Evolutionary conservation across 164 flowering plant genomes (phyloP).

Genomic region (Vitis riparia): DNA sequence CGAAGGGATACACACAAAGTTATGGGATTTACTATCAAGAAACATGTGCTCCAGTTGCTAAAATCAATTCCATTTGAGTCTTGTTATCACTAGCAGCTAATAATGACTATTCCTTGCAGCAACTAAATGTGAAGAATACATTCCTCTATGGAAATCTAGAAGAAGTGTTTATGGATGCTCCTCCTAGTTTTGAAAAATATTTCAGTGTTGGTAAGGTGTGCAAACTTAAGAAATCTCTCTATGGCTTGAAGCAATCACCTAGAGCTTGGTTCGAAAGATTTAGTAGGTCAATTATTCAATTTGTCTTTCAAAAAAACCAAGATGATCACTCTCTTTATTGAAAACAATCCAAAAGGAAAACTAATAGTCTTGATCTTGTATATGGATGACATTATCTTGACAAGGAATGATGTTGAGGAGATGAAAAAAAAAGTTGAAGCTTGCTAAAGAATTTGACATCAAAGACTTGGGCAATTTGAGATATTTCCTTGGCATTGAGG

Average conservation of each 20-base stretch:
- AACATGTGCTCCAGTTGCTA: background rate
- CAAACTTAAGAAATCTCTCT: background rate
- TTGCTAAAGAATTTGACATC: no score
- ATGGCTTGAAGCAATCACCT: no score
- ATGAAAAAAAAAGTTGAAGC: no score
- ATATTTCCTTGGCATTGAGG: no score
- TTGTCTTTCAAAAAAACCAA: background rate
- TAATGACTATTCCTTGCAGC: background rate
- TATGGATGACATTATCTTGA: no score
- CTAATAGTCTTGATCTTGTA: background rate
- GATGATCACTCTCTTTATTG: background rate
- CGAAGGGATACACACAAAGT: no score
- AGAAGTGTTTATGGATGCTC: no score
- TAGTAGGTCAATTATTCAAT: background rate
- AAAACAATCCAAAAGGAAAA: no score
- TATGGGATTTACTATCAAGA: background rate
- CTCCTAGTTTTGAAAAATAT: no score
- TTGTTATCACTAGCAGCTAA: background rate
- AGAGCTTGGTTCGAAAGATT: background rate
- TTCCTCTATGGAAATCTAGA: no score
- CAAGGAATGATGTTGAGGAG: background rate
- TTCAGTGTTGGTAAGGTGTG: background rate
- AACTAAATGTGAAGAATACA: no score
- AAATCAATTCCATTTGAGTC: background rate
- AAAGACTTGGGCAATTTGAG: no score